These are phyloP conservation scores for Bipolaris sorokiniana DNA, from an alignment of 2,329 filamentous ascomycete genomes.

Conservation along the genomic window DNA sequence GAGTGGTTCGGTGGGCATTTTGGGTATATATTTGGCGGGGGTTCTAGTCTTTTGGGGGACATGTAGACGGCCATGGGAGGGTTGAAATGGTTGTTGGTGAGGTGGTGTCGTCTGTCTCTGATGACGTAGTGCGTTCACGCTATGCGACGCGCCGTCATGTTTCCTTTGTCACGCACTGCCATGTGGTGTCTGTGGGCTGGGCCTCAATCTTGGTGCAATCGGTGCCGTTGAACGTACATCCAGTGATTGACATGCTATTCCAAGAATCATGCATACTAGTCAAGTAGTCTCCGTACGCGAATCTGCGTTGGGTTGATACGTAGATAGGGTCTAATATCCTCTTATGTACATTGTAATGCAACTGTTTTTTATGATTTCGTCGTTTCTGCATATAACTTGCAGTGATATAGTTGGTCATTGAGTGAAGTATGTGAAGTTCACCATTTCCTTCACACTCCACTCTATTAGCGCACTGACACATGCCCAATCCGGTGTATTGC, in stretches of 20 bases:
- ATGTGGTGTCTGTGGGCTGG: neutral
- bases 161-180: constrained; percentile 1
- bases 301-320: neutral
- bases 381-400: constrained; percentile 3
- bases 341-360: constrained; percentile 9
- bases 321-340: neutral
- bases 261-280: neutral
- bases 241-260: no score
- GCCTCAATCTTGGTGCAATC: neutral
- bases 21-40: neutral
- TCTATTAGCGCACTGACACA: neutral
- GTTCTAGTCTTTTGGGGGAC: neutral
- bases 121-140: constrained; percentile 31
- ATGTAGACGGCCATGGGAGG: neutral
- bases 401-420: neutral
- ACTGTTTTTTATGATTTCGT: neutral
- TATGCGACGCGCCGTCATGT: constrained; percentile 25
- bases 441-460: neutral
- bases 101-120: neutral
- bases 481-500: neutral
- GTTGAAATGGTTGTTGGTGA: neutral
- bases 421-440: neutral
- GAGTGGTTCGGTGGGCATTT: constrained; percentile 21
- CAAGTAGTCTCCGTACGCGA: neutral
- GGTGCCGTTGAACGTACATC: neutral